Conservation (phyloP, 2,329 filamentous ascomycete species). For the Pseudocercospora musae region DNA sequence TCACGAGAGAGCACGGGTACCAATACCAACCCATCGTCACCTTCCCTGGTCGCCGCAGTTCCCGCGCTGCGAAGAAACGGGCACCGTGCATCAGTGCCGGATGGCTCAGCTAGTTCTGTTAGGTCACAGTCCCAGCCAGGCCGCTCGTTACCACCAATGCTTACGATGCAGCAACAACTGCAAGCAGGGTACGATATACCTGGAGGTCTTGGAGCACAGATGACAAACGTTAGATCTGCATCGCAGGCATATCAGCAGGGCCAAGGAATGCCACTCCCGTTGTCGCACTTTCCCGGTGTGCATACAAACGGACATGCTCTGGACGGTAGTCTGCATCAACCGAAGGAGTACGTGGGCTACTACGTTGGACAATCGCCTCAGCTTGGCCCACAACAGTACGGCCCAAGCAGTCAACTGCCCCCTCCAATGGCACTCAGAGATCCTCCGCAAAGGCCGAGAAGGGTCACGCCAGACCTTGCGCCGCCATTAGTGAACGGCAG, state of each 20-base stretch:
- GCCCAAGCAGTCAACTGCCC: conserved; percentile 30
- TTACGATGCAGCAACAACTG: conserved; percentile 37
- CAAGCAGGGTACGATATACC: conserved; percentile 41
- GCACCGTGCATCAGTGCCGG: conserved; percentile 45
- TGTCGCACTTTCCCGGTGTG: conserved; percentile 22
- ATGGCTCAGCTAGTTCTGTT: conserved; percentile 39
- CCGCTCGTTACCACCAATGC: conserved; percentile 41
- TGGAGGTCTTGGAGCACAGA: conserved; percentile 33
- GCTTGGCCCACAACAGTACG: conserved; percentile 36
- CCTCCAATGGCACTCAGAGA: conserved; percentile 36
- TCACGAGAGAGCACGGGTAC: conserved; percentile 41
- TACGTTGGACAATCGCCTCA: conserved; percentile 46
- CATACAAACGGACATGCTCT: conserved; percentile 19
- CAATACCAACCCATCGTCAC: conserved; percentile 49
- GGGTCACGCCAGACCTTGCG: conserved; percentile 44
- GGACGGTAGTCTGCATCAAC: conserved; percentile 36
- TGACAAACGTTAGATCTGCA: conserved; percentile 31
- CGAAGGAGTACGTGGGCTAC: conserved; percentile 52
- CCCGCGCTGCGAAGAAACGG: conserved; percentile 43
- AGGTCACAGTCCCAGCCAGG: conserved; percentile 52
- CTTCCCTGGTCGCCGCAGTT: conserved; percentile 43
- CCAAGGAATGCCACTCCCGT: conserved; percentile 25
- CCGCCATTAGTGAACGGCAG: conserved; percentile 31
- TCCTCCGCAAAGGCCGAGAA: conserved; percentile 42
- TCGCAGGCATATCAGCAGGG: conserved; percentile 28